Conservation (phyloP, 306 rosid genomes). For the Medicago arabica region DNA sequence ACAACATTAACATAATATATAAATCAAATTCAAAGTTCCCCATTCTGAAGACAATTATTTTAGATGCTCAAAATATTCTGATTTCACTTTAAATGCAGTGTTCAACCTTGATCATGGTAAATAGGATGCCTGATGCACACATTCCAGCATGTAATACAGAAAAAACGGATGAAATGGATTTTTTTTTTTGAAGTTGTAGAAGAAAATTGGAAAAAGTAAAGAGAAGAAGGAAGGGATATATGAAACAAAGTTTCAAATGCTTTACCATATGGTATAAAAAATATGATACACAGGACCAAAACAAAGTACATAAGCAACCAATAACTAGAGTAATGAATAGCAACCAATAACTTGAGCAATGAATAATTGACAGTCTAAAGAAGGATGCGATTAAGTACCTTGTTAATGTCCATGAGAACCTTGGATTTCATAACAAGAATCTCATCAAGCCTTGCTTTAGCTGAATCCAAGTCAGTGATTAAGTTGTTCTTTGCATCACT, state of each 20-base stretch:
- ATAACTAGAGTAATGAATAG: constrained; percentile 7
- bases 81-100: constrained; percentile 18
- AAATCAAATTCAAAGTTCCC: constrained; percentile 18
- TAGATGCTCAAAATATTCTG: constrained; percentile 16
- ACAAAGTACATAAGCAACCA: constrained; percentile 25
- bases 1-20: constrained; percentile 3
- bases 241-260: not conserved
- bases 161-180: constrained; percentile 1
- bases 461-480: constrained; percentile 61
- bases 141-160: not conserved
- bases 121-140: not conserved
- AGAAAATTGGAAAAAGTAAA: constrained; percentile 24
- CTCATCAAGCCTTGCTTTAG: constrained; percentile 70
- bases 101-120: constrained; percentile 28
- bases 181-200: not conserved
- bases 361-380: constrained; percentile 25
- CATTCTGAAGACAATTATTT: constrained; percentile 18
- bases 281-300: not conserved
- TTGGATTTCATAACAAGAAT: constrained; percentile 60
- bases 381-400: constrained; percentile 52
- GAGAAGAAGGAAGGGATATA: constrained; percentile 19
- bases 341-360: constrained; percentile 18
- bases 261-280: constrained; percentile 10
- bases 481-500: constrained; percentile 55
- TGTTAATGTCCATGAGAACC: constrained; percentile 58